Evolutionary conservation across 306 rosid genomes (phyloP), one percentile per base, ranked within the genome.

Genomic region (Vigna hirtella): DNA sequence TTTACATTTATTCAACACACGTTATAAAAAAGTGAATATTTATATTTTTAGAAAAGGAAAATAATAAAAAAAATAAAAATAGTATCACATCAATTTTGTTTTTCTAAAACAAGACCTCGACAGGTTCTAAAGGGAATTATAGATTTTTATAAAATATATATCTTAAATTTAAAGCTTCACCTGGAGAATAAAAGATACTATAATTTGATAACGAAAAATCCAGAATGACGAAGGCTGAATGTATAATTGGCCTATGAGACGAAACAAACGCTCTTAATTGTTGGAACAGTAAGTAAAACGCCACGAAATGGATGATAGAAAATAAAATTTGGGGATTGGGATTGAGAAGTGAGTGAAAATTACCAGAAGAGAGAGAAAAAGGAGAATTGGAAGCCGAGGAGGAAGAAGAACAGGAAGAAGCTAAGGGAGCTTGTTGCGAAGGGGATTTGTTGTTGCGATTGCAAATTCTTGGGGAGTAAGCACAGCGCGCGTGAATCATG

Each of bases 401-500:
- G 0, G 84, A 65, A 32, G 84, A 68, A 30, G 82, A 45, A 1
- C 32, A 53, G 3, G 61, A 28, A 2, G 66, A 61, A 4, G 66
- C 9, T 59, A 47, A 0, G 1, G 75, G 51, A 26, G 20, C 28
- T 71, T 70, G 85, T 22, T 81, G 85, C 0, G 76, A 55, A 3
- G 9, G 28, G 13, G 14, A 13, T 24, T 18, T 79, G 6, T 61
- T 83, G 70, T 63, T 85, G 47, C 42, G 61, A 45, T 70, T 51
- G 72, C 57, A 71, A 63, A 79, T 17, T 79, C 42, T 73, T 3
- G 56, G 66, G 1, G 84, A 36, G 68, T 42, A 82, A 5, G 70
- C 48, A 72, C 38, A 79, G 24, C 65, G 89, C 72, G 85, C 83
- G 78, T 72, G 85, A 76, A 83, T 66, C 32, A 82, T 59, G 30